Evolutionary conservation across 805 yeast species (phyloP), one percentile per base, ranked within the genome.

Genomic region (Saccharomycopsis guyanensis): DNA sequence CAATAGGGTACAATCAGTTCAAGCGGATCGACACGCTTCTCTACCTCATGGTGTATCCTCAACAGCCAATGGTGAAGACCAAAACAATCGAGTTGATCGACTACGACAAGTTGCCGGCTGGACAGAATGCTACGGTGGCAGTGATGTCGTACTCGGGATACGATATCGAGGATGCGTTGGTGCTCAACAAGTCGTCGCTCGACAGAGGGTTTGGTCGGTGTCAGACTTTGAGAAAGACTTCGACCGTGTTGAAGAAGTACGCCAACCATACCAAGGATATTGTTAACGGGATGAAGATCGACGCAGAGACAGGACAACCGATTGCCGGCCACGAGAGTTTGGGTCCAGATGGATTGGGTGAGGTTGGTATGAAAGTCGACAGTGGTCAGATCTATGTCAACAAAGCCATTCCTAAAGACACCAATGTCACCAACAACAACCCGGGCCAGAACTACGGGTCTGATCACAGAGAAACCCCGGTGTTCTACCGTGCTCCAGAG

Each of bases 61-160:
- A 93, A 66, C 97, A 93, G 63, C 98, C 98, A 0, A 86, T 93
- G 97, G 98, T 93, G 23, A 93, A 93, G 68, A 88, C 97, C 3
- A 86, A 88, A 62, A 93, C 98, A 0, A 93, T 93, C 55, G 98
- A 93, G 66, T 71, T 93, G 52, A 91, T 93, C 53, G 85, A 91
- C 52, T 93, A 93, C 62, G 98, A 93, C 65, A 89, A 93, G 62
- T 71, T 93, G 36, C 98, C 98, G 3, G 98, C 98, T 3, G 98
- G 98, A 5, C 98, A 93, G 66, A 93, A 93, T 63, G 98, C 98
- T 7, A 86, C 95, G 0, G 98, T 93, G 48, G 98, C 98, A 1
- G 98, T 93, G 33, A 93, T 93, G 98, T 87, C 96, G 5, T 93
- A 93, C 60, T 91, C 97, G 0, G 98, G 98, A 53, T 93, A 93